Evolutionary conservation across 1,284 basidiomycete genomes (phyloP).

Genomic region (Fomitopsis pinicola): DNA sequence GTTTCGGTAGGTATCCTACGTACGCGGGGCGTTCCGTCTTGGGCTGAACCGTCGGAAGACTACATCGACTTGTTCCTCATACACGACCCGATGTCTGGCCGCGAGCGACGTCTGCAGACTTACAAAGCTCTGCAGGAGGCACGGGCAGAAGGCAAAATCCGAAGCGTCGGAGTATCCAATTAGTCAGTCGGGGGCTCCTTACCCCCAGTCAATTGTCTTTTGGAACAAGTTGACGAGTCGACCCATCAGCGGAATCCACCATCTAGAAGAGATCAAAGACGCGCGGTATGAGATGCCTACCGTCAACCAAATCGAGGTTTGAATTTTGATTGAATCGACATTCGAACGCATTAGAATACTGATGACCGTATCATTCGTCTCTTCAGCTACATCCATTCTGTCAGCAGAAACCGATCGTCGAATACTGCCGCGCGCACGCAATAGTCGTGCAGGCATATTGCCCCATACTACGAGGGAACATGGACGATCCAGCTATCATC

Average conservation of each 20-base stretch:
- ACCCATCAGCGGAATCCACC: constrained; percentile 61
- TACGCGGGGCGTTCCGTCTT: neutral
- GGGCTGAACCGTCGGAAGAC: constrained; percentile 20
- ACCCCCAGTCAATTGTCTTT: neutral
- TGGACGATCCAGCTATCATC: constrained; percentile 36
- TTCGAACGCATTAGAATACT: neutral
- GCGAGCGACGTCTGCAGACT: constrained; percentile 37
- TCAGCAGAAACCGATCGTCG: constrained; percentile 76
- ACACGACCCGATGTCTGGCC: constrained; percentile 47
- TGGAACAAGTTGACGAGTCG: neutral
- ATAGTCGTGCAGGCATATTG: constrained; percentile 74
- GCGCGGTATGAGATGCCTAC: constrained; percentile 62
- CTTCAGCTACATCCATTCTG: constrained; percentile 77
- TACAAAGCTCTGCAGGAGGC: constrained; percentile 43
- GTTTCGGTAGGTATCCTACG: constrained; percentile 14
- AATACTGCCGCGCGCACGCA: constrained; percentile 63
- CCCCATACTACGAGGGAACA: constrained; percentile 43
- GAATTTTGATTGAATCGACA: neutral
- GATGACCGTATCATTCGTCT: neutral
- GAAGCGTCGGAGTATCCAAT: constrained; percentile 61
- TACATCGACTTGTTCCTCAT: constrained; percentile 62
- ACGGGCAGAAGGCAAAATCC: constrained; percentile 47
- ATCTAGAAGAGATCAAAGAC: constrained; percentile 70
- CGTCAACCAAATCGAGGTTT: constrained; percentile 83
- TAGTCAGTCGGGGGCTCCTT: constrained; percentile 38